Evolutionary conservation across 352 stramenopile genomes (phyloP), one percentile per base, ranked within the genome.

Genomic region (Halophytophthora polymorphica): DNA sequence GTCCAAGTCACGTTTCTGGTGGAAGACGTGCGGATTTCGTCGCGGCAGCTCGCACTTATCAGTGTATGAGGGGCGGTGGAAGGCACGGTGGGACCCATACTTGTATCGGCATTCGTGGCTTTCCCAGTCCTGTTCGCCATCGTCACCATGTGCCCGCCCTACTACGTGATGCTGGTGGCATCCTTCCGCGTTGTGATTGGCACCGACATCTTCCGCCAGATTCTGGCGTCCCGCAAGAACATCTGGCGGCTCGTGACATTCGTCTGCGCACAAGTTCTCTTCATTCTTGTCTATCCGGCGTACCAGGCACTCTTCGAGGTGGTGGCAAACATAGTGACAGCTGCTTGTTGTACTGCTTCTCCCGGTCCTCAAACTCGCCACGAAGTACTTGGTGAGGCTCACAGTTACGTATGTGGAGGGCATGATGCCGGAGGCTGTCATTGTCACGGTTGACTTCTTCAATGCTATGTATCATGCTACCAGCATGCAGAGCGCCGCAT

Each of bases 361-460:
- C 5, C 38, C 38, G 12, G 15, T 43, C 12, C 3, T 43, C 14
- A 43, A 43, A 15, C 22, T 19, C 7, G 8, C 22, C 15, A 11
- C 22, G 8, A 43, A 43, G 17, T 43, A 43, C 38, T 5, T 43
- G 4, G 4, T 5, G 8, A 23, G 11, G 15, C 38, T 43, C 18
- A 28, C n/a, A 15, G 38, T 43, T 7, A 22, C 15, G 4, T 15
- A 43, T 15, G 22, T 23, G 38, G 38, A 43, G 22, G 38, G 22
- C 22, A 43, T 43, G n/a, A 43, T 43, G 38, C 38, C 38, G 38
- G 38, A 43, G 38, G 38, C 38, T 25, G 38, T 43, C 38, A 43
- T 43, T 25, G 2, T 43, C 38, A 28, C 38, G 18, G 38, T 43
- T 5, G 38, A 43, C 38, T 43, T 43, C n/a, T 43, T 43, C 38